Conservation (phyloP, 2,329 filamentous ascomycete genomes). For the Epichloe baconii region DNA sequence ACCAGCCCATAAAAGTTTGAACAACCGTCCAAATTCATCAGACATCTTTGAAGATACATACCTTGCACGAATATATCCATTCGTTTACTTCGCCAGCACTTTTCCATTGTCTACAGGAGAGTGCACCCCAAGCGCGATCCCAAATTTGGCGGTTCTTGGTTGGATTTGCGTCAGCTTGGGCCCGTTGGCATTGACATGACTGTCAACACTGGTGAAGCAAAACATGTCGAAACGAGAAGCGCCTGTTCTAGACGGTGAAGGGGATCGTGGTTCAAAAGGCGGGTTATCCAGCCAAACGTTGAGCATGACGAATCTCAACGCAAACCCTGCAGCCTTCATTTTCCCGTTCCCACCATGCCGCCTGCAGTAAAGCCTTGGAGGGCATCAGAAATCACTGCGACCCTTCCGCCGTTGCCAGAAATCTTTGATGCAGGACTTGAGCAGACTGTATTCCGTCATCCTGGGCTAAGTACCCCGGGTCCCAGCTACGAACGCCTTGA, state of each 20-base stretch:
- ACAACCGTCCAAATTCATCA: no score
- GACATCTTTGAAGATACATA: no score
- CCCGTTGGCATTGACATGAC: background rate
- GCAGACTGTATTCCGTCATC: constrained; percentile 54
- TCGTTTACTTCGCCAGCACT: no score
- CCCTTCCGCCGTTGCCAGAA: constrained; percentile 45
- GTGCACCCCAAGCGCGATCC: background rate
- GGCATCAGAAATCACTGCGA: constrained; percentile 31
- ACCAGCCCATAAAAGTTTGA: background rate
- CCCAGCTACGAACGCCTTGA: constrained; percentile 68
- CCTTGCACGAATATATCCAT: no score
- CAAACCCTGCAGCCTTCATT: background rate
- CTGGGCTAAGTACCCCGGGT: constrained; percentile 25
- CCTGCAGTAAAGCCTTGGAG: constrained; percentile 32
- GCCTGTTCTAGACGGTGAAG: background rate
- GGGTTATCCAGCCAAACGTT: background rate
- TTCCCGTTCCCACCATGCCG: constrained; percentile 7
- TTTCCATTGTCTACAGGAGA: background rate
- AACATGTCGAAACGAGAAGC: constrained; percentile 4
- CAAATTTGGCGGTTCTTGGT: background rate
- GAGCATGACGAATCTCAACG: background rate
- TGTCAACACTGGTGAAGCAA: background rate
- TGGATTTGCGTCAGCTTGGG: background rate
- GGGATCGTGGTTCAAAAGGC: constrained; percentile 4
- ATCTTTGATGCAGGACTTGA: constrained; percentile 48